These are phyloP conservation scores for Stephania japonica DNA, from an alignment of 164 flowering plant genomes.

Conservation along the genomic window DNA sequence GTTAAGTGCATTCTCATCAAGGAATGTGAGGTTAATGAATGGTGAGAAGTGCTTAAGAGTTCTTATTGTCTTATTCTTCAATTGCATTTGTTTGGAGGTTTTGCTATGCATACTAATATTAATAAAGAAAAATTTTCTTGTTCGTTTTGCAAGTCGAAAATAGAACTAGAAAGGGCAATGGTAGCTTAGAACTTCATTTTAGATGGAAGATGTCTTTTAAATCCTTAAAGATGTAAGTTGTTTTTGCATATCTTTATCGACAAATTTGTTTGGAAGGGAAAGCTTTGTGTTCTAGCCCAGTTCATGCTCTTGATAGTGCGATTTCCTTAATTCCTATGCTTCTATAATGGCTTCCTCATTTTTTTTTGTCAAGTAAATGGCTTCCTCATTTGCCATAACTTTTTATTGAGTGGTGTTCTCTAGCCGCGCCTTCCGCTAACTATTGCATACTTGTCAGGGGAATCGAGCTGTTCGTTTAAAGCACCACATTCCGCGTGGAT, in stretches of 20 bases:
- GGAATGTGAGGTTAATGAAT: too few relatives aligned
- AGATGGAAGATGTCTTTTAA: too few relatives aligned
- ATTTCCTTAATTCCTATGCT: too few relatives aligned
- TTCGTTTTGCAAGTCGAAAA: background rate
- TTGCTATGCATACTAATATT: background rate
- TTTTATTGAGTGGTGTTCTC: background rate
- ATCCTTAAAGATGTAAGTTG: background rate
- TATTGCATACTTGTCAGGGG: background rate
- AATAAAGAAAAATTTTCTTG: too few relatives aligned
- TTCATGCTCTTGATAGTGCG: background rate
- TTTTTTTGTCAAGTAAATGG: too few relatives aligned
- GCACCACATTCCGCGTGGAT: background rate
- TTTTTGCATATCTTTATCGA: too few relatives aligned
- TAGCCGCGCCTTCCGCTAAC: background rate
- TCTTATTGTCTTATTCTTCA: too few relatives aligned
- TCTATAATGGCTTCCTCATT: too few relatives aligned
- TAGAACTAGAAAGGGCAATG: background rate
- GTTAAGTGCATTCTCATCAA: too few relatives aligned
- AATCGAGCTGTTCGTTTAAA: background rate
- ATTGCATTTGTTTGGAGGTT: background rate
- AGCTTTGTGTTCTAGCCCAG: too few relatives aligned
- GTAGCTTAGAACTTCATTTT: background rate
- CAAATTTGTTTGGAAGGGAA: too few relatives aligned
- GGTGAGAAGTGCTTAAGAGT: too few relatives aligned
- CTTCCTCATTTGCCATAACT: background rate